Percentiles rank a stretch among this genome's conserved stretches.
Evolutionary conservation across 208 protist species (phyloP).

Genomic region (Leishmania guyanensis): DNA sequence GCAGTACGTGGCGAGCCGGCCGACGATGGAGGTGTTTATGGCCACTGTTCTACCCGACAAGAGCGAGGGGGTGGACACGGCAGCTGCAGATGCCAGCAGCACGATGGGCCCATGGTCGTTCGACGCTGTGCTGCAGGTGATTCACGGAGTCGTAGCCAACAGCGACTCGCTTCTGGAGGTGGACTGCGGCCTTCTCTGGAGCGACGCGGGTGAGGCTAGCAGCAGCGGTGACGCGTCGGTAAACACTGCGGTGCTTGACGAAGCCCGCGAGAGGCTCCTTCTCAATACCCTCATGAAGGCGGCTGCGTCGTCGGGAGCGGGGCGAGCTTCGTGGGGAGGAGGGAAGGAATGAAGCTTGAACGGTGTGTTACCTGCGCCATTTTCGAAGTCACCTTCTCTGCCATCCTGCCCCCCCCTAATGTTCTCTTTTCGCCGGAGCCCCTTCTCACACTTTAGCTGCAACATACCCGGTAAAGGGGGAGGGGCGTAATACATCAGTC

Average conservation of each 20-base stretch:
- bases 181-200: slow-evolving; percentile 23
- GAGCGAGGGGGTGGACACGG: neutral
- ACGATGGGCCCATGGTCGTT: neutral
- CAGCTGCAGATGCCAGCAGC: neutral
- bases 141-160: slow-evolving; percentile 29
- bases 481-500: neutral
- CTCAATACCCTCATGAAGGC: slow-evolving; percentile 49
- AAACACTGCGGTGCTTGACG: neutral
- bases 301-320: neutral
- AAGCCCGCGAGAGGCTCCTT: slow-evolving; percentile 50
- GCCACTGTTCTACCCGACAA: slow-evolving; percentile 20
- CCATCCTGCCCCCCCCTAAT: neutral
- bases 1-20: slow-evolving; percentile 23
- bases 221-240: slow-evolving; percentile 14
- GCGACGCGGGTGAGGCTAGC: slow-evolving; percentile 14
- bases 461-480: neutral
- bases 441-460: neutral
- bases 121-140: slow-evolving; percentile 32
- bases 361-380: neutral
- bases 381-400: neutral
- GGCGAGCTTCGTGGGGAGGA: neutral
- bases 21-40: slow-evolving; percentile 48
- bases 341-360: neutral
- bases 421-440: neutral
- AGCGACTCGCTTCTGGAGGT: slow-evolving; percentile 54